Evolutionary conservation across 305 asterid genomes (phyloP).

Genomic region (Petunia hybrid): DNA sequence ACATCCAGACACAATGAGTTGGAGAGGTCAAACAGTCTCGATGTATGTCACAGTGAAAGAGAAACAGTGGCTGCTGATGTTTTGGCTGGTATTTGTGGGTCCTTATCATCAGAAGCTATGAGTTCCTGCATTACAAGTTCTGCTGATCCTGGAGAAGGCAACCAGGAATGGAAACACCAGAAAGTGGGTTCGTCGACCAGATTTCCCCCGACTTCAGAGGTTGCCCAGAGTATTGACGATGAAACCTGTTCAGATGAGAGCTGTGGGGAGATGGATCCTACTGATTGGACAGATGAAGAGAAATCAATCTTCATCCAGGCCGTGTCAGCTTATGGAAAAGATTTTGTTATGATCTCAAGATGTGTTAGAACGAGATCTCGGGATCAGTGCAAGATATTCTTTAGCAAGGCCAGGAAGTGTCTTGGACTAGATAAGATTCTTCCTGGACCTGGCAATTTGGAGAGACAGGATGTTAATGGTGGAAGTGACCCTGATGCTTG

Average conservation of each 20-base stretch:
- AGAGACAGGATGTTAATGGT: constrained; percentile 55
- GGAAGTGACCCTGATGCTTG: constrained; percentile 78
- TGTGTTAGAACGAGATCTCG: constrained; percentile 70
- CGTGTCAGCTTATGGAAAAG: constrained; percentile 79
- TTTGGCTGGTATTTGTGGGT: constrained; percentile 94
- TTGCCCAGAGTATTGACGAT: constrained; percentile 68
- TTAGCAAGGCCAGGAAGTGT: constrained; percentile 87
- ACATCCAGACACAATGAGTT: constrained; percentile 29
- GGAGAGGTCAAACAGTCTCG: constrained; percentile 66
- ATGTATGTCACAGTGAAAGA: constrained; percentile 62
- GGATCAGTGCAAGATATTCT: constrained; percentile 89
- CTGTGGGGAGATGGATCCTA: constrained; percentile 78
- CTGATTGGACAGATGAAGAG: constrained; percentile 97
- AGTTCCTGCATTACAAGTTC: constrained; percentile 95
- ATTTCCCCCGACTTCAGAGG: constrained; percentile 77
- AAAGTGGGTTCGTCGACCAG: constrained; percentile 58
- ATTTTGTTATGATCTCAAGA: constrained; percentile 73
- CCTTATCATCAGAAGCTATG: constrained; percentile 95
- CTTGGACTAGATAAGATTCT: constrained; percentile 71
- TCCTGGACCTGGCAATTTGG: constrained; percentile 52
- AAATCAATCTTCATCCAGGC: constrained; percentile 75
- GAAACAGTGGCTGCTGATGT: constrained; percentile 96
- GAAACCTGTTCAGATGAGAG: constrained; percentile 92
- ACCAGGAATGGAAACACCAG: constrained; percentile 66
- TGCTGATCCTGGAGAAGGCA: constrained; percentile 76